A percentile compares a stretch with the other conserved stretches of the same genome.
phyloP scores from a whole-genome alignment of 352 stramenopile species.

The Globisporangium paddicum region DNA sequence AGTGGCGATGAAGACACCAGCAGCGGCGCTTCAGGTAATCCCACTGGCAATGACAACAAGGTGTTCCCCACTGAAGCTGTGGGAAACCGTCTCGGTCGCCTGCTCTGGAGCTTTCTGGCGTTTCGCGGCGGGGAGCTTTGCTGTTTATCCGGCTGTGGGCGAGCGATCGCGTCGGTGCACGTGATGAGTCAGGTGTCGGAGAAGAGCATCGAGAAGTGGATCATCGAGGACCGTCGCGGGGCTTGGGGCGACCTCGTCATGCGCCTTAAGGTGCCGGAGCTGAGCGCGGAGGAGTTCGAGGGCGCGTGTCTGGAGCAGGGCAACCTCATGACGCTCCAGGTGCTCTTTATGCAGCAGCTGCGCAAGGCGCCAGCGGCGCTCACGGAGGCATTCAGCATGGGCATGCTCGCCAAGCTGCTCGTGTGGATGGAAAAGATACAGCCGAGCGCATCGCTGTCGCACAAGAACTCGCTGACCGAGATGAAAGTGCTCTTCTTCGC shows the following conservation, averaged over 20 bases:
- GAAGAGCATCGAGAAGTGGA: constrained; percentile 82
- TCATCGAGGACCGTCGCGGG: constrained; percentile 70
- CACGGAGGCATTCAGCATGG: constrained; percentile 64
- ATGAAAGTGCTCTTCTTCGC: constrained; percentile 82
- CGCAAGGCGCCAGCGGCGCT: constrained; percentile 49
- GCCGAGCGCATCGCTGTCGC: constrained; percentile 12
- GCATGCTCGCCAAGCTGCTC: constrained; percentile 67
- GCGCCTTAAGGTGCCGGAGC: constrained; percentile 63
- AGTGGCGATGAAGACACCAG: constrained; percentile 20
- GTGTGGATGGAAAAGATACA: constrained; percentile 69
- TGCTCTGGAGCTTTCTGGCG: constrained; percentile 77
- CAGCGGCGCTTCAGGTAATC: background rate
- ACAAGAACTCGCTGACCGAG: constrained; percentile 48
- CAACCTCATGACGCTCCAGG: constrained; percentile 71
- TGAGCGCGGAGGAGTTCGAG: constrained; percentile 83
- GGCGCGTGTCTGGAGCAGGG: constrained; percentile 58
- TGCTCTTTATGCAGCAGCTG: constrained; percentile 76
- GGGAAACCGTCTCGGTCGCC: constrained; percentile 48
- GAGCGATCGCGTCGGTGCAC: constrained; percentile 75
- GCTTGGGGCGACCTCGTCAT: constrained; percentile 58
- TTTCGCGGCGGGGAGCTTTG: constrained; percentile 78
- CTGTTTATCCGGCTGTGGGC: constrained; percentile 62
- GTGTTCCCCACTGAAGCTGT: constrained; percentile 41
- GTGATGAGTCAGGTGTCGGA: constrained; percentile 80
- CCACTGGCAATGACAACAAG: background rate